Percentiles rank a stretch among this genome's conserved stretches.
Conservation (phyloP, 306 rosid genomes). For the Leucaena leucocephala region DNA sequence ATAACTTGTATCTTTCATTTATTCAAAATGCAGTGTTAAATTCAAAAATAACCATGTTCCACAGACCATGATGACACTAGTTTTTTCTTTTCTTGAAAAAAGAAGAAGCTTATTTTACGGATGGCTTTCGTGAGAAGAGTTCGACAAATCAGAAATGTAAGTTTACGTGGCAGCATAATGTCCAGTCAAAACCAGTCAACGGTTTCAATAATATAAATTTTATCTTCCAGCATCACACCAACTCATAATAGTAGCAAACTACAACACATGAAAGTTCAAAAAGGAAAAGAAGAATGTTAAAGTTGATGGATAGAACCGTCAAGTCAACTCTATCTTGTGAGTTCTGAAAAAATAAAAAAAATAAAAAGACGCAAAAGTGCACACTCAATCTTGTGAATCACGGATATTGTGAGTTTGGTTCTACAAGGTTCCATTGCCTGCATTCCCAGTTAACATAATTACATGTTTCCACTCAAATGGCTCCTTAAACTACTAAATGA, state of each 20-base stretch:
- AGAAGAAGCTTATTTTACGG: constrained; percentile 1
- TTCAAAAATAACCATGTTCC: constrained; percentile 17
- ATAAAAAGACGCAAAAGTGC: constrained; percentile 31
- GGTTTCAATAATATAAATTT: constrained; percentile 33
- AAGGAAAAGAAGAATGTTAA: constrained; percentile 44
- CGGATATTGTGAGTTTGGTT: constrained; percentile 55
- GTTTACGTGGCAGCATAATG: constrained; percentile 40
- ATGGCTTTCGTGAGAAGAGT: constrained; percentile 25
- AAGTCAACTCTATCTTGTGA: constrained; percentile 78
- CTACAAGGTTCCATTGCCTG: constrained; percentile 42
- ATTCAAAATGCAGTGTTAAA: constrained; percentile 24
- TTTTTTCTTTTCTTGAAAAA: not conserved
- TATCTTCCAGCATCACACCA: constrained; percentile 32
- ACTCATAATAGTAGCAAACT: constrained; percentile 38
- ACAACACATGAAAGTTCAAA: constrained; percentile 52
- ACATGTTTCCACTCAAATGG: constrained; percentile 25
- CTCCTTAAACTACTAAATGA: constrained; percentile 4
- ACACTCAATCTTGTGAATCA: constrained; percentile 79
- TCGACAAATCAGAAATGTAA: constrained; percentile 34
- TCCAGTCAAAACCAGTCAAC: constrained; percentile 30
- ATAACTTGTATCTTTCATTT: constrained; percentile 11
- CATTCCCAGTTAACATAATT: not conserved
- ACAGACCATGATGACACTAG: constrained; percentile 7
- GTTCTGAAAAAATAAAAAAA: constrained; percentile 25
- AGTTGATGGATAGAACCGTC: constrained; percentile 71